Conservation (phyloP, 148 eudicot species). For the Silene uniflora region DNA sequence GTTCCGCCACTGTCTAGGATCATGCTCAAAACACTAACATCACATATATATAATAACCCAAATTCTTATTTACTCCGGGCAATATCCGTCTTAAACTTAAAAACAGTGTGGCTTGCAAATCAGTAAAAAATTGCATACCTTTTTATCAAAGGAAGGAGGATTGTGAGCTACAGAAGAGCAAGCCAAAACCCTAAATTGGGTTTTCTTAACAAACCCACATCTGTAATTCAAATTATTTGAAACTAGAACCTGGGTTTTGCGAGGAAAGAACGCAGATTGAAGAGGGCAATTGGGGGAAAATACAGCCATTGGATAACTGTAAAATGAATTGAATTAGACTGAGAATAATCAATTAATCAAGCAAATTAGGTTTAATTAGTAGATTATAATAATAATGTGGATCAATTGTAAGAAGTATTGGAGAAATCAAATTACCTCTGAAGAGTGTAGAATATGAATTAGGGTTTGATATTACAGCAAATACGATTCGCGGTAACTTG, state of each 20-base stretch:
- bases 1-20: not conserved
- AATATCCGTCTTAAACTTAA: no score
- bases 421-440: not conserved
- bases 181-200: slow-evolving; percentile 25
- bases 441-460: not conserved
- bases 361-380: not conserved
- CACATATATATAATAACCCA: not conserved
- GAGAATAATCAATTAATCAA: not conserved
- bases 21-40: not conserved
- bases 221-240: not conserved
- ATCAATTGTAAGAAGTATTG: no score
- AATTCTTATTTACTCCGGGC: no score
- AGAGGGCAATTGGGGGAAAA: slow-evolving; percentile 6
- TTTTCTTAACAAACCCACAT: slow-evolving; percentile 17
- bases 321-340: not conserved
- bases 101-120: no score
- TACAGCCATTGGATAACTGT: slow-evolving; percentile 24
- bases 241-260: not conserved
- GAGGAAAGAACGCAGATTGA: slow-evolving; percentile 14
- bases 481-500: no score
- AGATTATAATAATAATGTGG: not conserved
- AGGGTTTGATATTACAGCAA: not conserved
- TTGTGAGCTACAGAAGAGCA: slow-evolving; percentile 23
- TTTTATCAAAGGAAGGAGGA: slow-evolving; percentile 17
- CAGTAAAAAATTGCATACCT: slow-evolving; percentile 6